phyloP scores from a whole-genome alignment of 1,139 yeast genomes.

The Meyerozyma carpophila region DNA sequence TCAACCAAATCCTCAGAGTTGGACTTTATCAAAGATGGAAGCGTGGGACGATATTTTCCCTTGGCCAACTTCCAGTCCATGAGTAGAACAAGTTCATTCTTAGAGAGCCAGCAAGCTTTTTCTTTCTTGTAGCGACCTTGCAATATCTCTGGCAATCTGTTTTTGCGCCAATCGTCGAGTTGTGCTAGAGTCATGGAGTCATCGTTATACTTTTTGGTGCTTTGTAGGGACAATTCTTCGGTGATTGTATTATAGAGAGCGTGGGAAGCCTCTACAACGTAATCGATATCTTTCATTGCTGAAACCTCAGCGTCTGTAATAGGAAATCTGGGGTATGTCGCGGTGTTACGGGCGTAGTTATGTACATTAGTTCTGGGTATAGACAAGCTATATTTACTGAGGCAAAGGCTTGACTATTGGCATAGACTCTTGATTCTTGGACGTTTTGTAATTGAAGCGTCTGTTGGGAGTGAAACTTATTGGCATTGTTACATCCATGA shows the following conservation, averaged over 20 bases:
- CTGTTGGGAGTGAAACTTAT: slow-evolving; percentile 44
- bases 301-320: not conserved
- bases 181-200: slow-evolving; percentile 23
- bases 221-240: slow-evolving; percentile 12
- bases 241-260: slow-evolving; percentile 13
- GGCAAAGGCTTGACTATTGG: not conserved
- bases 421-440: slow-evolving; percentile 4
- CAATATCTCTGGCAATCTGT: slow-evolving; percentile 22
- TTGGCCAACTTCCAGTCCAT: slow-evolving; percentile 49
- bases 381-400: too few relatives aligned
- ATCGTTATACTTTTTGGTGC: slow-evolving; percentile 13
- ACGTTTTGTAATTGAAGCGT: slow-evolving; percentile 15
- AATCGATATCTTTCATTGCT: not conserved
- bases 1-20: slow-evolving; percentile 26
- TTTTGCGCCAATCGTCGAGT: slow-evolving; percentile 32
- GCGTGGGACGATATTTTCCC: slow-evolving; percentile 42
- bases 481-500: slow-evolving; percentile 68
- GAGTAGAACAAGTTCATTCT: slow-evolving; percentile 31
- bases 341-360: not conserved
- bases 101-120: slow-evolving; percentile 24
- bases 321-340: not conserved
- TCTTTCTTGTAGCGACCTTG: slow-evolving; percentile 14
- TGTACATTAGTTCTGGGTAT: not conserved
- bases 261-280: slow-evolving; percentile 5
- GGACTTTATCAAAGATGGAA: slow-evolving; percentile 36